These are phyloP conservation scores for Calonectria pauciramosa DNA, from an alignment of 2,329 filamentous ascomycete genomes.

Conservation along the genomic window DNA sequence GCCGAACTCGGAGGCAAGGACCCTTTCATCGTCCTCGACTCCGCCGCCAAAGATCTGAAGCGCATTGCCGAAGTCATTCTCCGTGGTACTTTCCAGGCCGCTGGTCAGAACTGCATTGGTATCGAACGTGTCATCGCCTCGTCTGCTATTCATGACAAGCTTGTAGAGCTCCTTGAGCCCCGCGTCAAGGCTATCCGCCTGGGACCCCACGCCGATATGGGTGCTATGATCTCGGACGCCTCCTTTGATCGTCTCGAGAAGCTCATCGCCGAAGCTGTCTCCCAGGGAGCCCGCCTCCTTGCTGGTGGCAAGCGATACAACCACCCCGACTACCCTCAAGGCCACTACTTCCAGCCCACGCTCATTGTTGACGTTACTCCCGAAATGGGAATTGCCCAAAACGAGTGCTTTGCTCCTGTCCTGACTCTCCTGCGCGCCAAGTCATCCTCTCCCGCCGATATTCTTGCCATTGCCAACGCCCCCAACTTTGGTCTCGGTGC, in stretches of 20 bases:
- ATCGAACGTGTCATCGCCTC: slow-evolving; percentile 92
- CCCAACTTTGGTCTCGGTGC: slow-evolving; percentile 89
- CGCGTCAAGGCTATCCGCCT: slow-evolving; percentile 82
- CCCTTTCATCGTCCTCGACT: slow-evolving; percentile 89
- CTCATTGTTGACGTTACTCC: slow-evolving; percentile 90
- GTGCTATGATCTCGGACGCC: slow-evolving; percentile 87
- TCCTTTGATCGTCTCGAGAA: slow-evolving; percentile 82
- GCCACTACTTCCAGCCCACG: slow-evolving; percentile 94
- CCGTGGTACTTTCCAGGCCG: slow-evolving; percentile 93
- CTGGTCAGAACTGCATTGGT: slow-evolving; percentile 97
- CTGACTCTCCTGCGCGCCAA: slow-evolving; percentile 85
- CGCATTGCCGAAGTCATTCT: slow-evolving; percentile 87
- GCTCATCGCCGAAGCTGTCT: slow-evolving; percentile 83
- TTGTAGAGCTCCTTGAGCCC: slow-evolving; percentile 79
- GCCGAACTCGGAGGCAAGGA: slow-evolving; percentile 97
- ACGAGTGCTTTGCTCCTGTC: slow-evolving; percentile 93
- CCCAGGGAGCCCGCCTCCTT: slow-evolving; percentile 83
- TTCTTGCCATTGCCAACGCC: slow-evolving; percentile 85
- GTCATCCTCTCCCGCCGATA: slow-evolving; percentile 69
- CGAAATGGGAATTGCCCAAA: slow-evolving; percentile 87
- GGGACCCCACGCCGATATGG: slow-evolving; percentile 85
- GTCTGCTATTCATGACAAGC: slow-evolving; percentile 79
- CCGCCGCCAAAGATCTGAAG: slow-evolving; percentile 74
- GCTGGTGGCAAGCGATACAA: slow-evolving; percentile 80
- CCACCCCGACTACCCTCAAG: slow-evolving; percentile 81